Percentiles rank a stretch among this genome's conserved stretches.
Conservation (phyloP, 805 yeast species). For the Starmerella vaccinii region DNA sequence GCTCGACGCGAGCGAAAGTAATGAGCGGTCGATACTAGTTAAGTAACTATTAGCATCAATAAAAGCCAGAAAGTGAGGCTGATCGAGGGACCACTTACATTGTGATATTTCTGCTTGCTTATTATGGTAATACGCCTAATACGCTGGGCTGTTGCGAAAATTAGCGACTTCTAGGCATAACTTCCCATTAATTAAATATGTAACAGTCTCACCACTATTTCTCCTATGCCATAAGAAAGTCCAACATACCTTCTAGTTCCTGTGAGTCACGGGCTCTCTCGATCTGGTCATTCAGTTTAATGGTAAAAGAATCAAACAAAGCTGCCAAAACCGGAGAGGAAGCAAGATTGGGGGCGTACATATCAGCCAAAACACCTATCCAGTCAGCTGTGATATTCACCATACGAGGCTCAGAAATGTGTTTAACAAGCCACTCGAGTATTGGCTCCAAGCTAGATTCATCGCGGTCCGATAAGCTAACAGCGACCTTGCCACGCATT, state of each 20-base stretch:
- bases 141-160: not conserved
- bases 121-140: too few species aligned
- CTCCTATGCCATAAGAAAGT: constrained; percentile 47
- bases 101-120: too few species aligned
- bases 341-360: constrained; percentile 67
- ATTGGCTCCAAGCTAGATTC: constrained; percentile 79
- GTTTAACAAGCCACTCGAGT: constrained; percentile 67
- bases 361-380: constrained; percentile 54
- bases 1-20: too few species aligned
- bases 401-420: constrained; percentile 70
- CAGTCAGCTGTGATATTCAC: constrained; percentile 56
- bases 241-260: constrained; percentile 87
- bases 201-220: not conserved
- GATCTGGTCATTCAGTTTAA: constrained; percentile 55
- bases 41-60: too few species aligned
- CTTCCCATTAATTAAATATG: not conserved
- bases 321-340: constrained; percentile 70
- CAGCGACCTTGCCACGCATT: constrained; percentile 76
- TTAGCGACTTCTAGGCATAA: not conserved
- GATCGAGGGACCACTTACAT: too few species aligned
- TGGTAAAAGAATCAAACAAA: constrained; percentile 47
- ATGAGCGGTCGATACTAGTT: too few species aligned
- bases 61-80: too few species aligned
- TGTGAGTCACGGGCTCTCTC: constrained; percentile 77
- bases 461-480: constrained; percentile 72